Evolutionary conservation across 805 yeast species (phyloP).

Genomic region (Isabelozyma pseudorhagii): DNA sequence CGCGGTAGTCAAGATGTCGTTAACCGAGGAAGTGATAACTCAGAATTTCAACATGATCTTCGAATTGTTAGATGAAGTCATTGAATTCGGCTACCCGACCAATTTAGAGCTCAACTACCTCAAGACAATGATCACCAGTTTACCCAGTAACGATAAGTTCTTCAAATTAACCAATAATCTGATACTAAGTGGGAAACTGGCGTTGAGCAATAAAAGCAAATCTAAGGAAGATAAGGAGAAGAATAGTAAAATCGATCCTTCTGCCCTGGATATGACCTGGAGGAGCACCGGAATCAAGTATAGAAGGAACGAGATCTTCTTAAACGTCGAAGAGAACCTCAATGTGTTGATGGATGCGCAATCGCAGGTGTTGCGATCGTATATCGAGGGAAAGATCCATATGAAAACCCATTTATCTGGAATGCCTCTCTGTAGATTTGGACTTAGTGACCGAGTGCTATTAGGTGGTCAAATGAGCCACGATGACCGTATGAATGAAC

Average conservation of each 20-base stretch:
- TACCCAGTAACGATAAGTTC: constrained; percentile 13
- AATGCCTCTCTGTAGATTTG: constrained; percentile 79
- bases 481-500: constrained; percentile 19
- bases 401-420: constrained; percentile 76
- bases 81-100: constrained; percentile 78
- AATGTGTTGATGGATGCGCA: constrained; percentile 65
- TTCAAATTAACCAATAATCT: constrained; percentile 11
- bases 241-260: neutral
- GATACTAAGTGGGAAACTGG: neutral
- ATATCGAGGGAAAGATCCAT: constrained; percentile 72
- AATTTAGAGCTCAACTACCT: constrained; percentile 48
- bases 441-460: constrained; percentile 53
- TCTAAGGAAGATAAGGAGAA: neutral
- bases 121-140: constrained; percentile 11
- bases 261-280: constrained; percentile 52
- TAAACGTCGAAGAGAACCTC: constrained; percentile 74
- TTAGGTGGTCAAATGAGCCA: constrained; percentile 13
- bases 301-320: constrained; percentile 74
- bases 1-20: constrained; percentile 4
- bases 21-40: constrained; percentile 43
- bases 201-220: neutral
- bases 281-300: constrained; percentile 67
- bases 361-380: constrained; percentile 63
- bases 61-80: constrained; percentile 72
- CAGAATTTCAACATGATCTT: constrained; percentile 68